Evolutionary conservation across 345 rosid species (phyloP).

Genomic region (Alliaria petiolata): DNA sequence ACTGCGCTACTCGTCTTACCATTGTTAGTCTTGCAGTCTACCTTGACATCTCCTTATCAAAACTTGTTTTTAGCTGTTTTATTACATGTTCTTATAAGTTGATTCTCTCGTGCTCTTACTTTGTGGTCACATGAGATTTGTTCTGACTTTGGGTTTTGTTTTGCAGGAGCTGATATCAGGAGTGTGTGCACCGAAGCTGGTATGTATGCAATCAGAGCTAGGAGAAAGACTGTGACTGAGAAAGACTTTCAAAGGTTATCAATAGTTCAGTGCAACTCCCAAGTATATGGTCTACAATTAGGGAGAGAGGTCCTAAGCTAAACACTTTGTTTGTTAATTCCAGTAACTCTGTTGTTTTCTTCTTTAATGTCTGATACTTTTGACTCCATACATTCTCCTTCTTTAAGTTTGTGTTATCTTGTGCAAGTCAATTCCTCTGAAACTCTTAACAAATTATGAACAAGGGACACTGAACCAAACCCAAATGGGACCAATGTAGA

Average conservation of each 20-base stretch:
- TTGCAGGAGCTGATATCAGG: conserved; percentile 90
- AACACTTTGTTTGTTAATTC: background rate
- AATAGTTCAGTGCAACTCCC: conserved; percentile 92
- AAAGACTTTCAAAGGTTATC: conserved; percentile 93
- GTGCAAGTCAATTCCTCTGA: background rate
- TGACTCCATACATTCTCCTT: background rate
- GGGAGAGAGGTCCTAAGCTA: no score
- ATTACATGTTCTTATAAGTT: background rate
- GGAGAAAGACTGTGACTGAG: conserved; percentile 93
- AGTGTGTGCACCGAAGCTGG: conserved; percentile 99
- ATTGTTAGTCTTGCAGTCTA: background rate
- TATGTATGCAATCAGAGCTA: conserved; percentile 86
- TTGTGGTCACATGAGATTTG: background rate
- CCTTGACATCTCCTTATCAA: background rate
- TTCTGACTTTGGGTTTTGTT: conserved; percentile 2
- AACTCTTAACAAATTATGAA: background rate
- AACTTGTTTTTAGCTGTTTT: background rate
- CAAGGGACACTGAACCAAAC: background rate
- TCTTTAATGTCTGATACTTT: background rate
- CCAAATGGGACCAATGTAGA: background rate
- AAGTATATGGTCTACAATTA: conserved; percentile 91
- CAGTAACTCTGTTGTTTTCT: background rate
- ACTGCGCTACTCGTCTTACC: background rate
- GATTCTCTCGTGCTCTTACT: background rate
- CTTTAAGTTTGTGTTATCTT: background rate